Evolutionary conservation across 2,329 filamentous ascomycete species (phyloP).

Genomic region (Metarhizium sp.): DNA sequence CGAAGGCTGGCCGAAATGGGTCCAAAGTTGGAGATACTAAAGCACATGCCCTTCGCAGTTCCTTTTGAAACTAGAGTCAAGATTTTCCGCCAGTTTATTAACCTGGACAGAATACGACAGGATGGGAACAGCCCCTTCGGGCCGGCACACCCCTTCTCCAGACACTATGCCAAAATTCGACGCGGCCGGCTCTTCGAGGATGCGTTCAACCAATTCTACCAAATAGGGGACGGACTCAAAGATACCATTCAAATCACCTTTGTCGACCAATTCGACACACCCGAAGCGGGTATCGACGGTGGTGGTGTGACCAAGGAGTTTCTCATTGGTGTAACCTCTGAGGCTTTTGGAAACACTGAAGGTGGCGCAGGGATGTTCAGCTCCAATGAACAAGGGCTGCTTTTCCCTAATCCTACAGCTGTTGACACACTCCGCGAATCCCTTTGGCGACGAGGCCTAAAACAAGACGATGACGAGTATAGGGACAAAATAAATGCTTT

Average conservation of each 20-base stretch:
- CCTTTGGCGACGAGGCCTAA: slow-evolving; percentile 41
- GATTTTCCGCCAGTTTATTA: slow-evolving; percentile 90
- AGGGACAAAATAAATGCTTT: slow-evolving; percentile 48
- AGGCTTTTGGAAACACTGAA: slow-evolving; percentile 61
- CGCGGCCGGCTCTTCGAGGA: slow-evolving; percentile 76
- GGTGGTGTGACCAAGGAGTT: slow-evolving; percentile 98
- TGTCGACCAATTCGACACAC: slow-evolving; percentile 77
- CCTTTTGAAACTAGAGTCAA: slow-evolving; percentile 86
- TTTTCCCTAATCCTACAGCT: slow-evolving; percentile 79
- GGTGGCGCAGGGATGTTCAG: slow-evolving; percentile 53
- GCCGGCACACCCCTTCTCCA: slow-evolving; percentile 25
- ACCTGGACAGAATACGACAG: slow-evolving; percentile 46
- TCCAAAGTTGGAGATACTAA: slow-evolving; percentile 79
- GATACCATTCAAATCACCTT: slow-evolving; percentile 97
- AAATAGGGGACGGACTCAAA: slow-evolving; percentile 73
- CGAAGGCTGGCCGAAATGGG: slow-evolving; percentile 70
- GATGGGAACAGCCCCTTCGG: slow-evolving; percentile 9
- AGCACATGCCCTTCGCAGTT: slow-evolving; percentile 95
- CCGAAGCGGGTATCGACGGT: slow-evolving; percentile 91
- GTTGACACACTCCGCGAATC: slow-evolving; percentile 58
- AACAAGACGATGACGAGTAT: slow-evolving; percentile 46
- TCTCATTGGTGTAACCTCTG: slow-evolving; percentile 74
- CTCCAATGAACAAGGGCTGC: slow-evolving; percentile 74
- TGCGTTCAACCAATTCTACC: slow-evolving; percentile 75
- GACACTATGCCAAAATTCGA: slow-evolving; percentile 70